phyloP scores from a whole-genome alignment of 768 basidiomycete genomes.

The Leucocoprinus birnbaumii region DNA sequence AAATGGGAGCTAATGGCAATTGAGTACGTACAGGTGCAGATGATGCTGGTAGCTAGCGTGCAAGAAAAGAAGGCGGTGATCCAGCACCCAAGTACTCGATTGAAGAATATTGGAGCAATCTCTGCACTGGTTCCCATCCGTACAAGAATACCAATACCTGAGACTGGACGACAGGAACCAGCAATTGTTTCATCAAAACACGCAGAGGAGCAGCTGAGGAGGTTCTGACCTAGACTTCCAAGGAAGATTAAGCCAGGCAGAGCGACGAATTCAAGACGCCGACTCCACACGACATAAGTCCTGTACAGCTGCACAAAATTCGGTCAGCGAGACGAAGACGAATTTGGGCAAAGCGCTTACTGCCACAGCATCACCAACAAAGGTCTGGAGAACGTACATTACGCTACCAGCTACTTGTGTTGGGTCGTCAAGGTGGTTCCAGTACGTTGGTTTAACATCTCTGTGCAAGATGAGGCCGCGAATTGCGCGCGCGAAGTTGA shows the following conservation, averaged over 20 bases:
- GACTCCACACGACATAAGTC: slow-evolving; percentile 30
- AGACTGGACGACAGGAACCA: slow-evolving; percentile 14
- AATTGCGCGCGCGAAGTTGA: slow-evolving; percentile 31
- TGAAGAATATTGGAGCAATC: slow-evolving; percentile 28
- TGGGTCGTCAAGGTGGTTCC: slow-evolving; percentile 29
- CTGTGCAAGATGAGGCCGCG: slow-evolving; percentile 28
- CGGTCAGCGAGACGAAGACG: background rate
- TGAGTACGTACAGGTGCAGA: slow-evolving; percentile 27
- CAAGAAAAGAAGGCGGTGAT: slow-evolving; percentile 35
- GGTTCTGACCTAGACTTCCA: slow-evolving; percentile 25
- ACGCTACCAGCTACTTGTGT: slow-evolving; percentile 34
- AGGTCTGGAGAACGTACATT: slow-evolving; percentile 32
- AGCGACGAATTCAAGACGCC: slow-evolving; percentile 18
- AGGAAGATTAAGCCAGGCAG: slow-evolving; percentile 27
- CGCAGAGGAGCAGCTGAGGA: background rate
- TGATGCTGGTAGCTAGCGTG: slow-evolving; percentile 33
- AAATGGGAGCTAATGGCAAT: too few relatives aligned
- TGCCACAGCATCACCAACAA: slow-evolving; percentile 34
- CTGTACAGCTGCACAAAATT: slow-evolving; percentile 23
- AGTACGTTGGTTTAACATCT: slow-evolving; percentile 27
- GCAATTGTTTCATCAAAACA: background rate
- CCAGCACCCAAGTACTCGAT: slow-evolving; percentile 28
- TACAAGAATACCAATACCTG: slow-evolving; percentile 28
- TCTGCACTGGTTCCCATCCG: slow-evolving; percentile 23
- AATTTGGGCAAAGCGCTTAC: slow-evolving; percentile 17